Evolutionary conservation across 495 filamentous ascomycete genomes (phyloP).

Genomic region (Tuber calosporum): DNA sequence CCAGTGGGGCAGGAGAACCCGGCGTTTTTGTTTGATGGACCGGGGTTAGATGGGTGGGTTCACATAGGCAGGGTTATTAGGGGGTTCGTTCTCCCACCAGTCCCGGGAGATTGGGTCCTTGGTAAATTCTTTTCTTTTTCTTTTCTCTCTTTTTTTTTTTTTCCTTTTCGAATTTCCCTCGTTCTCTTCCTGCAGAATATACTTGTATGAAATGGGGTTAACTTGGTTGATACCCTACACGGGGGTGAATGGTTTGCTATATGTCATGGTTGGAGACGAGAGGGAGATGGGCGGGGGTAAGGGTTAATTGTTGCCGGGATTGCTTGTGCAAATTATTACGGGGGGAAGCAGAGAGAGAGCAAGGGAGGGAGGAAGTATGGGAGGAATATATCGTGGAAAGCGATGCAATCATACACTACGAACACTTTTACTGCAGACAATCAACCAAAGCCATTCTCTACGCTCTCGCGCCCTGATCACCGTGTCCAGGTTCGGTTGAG

Average conservation of each 20-base stretch:
- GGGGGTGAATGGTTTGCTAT: not conserved
- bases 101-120: constrained; percentile 39
- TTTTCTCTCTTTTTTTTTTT: not conserved
- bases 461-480: not conserved
- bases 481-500: not conserved
- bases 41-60: constrained; percentile 9
- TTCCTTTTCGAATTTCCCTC: not conserved
- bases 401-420: not conserved
- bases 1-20: constrained; percentile 20
- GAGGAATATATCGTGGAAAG: constrained; percentile 7
- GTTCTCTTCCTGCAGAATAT: not conserved
- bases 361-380: not conserved
- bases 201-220: not conserved
- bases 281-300: constrained; percentile 1
- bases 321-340: constrained; percentile 8
- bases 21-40: constrained; percentile 23
- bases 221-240: not conserved
- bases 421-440: not conserved
- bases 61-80: not conserved
- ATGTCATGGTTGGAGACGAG: constrained; percentile 6
- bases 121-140: constrained; percentile 1
- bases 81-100: constrained; percentile 10
- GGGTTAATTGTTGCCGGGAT: not conserved
- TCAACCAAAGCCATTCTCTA: not conserved
- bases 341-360: not conserved